These are phyloP conservation scores for Hondaea fermentalgiana DNA, from an alignment of 108 stramenopile species.

Conservation along the genomic window DNA sequence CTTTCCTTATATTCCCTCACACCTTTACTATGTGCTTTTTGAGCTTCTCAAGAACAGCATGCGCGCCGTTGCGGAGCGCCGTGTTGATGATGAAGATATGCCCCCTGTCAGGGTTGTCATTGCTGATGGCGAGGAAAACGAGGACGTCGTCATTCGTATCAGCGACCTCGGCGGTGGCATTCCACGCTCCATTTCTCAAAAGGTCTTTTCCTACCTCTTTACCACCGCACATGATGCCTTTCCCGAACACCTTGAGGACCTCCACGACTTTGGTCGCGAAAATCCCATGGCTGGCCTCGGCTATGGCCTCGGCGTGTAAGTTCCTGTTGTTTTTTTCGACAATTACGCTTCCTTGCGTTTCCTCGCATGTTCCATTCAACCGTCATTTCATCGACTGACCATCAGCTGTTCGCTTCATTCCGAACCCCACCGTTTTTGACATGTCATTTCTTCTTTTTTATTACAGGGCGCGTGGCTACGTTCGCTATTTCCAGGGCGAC, in stretches of 20 bases:
- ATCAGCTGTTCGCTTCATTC: too few species aligned
- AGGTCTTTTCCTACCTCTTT: conserved; percentile 89
- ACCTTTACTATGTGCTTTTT: conserved; percentile 86
- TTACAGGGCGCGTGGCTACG: conserved; percentile 68
- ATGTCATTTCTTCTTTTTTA: too few species aligned
- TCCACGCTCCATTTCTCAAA: conserved; percentile 71
- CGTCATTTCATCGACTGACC: too few species aligned
- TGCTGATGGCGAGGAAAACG: conserved; percentile 86
- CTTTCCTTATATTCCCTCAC: conserved; percentile 86
- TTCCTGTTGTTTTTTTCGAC: too few species aligned
- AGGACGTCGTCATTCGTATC: conserved; percentile 96
- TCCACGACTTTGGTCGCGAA: conserved; percentile 48
- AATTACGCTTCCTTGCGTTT: too few species aligned
- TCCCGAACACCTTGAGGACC: conserved; percentile 44
- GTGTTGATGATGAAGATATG: conserved; percentile 70
- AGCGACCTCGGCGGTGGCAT: conserved; percentile 93
- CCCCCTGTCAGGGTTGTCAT: conserved; percentile 81
- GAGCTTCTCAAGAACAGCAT: conserved; percentile 94
- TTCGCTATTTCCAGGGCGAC: conserved; percentile 96
- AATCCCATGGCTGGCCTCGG: conserved; percentile 91
- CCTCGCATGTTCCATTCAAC: too few species aligned
- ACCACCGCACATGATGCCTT: conserved; percentile 57
- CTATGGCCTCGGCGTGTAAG: conserved; percentile 81
- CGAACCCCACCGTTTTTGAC: too few species aligned
- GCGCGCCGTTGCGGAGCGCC: conserved; percentile 86